Evolutionary conservation across 352 stramenopile genomes (phyloP), one percentile per base, ranked within the genome.

Genomic region (Phytopythium cucurbitacearum): DNA sequence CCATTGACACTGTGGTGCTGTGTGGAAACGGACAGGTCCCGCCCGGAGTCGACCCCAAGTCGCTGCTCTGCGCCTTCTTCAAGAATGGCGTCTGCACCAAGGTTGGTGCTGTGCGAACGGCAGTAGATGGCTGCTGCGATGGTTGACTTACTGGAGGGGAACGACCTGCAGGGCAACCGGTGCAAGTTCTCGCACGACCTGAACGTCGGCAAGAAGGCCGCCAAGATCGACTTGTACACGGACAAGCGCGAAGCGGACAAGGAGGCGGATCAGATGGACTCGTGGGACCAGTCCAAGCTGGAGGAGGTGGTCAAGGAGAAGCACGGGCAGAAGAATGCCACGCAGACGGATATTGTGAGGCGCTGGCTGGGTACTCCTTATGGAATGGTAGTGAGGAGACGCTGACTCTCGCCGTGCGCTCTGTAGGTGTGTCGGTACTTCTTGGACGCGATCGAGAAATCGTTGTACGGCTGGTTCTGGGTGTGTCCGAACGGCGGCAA

Each of bases 151-250:
- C 32, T 47, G 13, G 15, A 12, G 47, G 6, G 55, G 28, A 36
- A 57, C 56, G 39, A 48, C 15, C 28, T 40, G 10, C 53, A 92
- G 76, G 87, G 87, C 32, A 87, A 73, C 43, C 81, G 84, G 4
- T 96, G 87, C 62, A 96, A 96, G 71, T 96, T 93, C 64, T 85
- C 85, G 41, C 87, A 96, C 64, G 87, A 96, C 64, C 65, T 95
- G 60, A 94, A 85, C 57, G 71, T 95, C 12, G 85, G 69, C 48
- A 94, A 93, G 60, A 94, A 93, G 62, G 61, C 87, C 1, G 77
- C 81, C 21, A 96, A 96, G 62, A 96, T 95, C 58, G 84, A 96
- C 52, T 72, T 96, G 65, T 94, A 96, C 67, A 82, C 86, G 65
- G 87, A 96, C 47, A 57, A 61, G 28, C 87, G 87, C 65, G 69